Percentiles rank a stretch among this genome's conserved stretches.
These are phyloP conservation scores for Penstemon davidsonii DNA, from an alignment of 257 asterid genomes.

Conservation along the genomic window DNA sequence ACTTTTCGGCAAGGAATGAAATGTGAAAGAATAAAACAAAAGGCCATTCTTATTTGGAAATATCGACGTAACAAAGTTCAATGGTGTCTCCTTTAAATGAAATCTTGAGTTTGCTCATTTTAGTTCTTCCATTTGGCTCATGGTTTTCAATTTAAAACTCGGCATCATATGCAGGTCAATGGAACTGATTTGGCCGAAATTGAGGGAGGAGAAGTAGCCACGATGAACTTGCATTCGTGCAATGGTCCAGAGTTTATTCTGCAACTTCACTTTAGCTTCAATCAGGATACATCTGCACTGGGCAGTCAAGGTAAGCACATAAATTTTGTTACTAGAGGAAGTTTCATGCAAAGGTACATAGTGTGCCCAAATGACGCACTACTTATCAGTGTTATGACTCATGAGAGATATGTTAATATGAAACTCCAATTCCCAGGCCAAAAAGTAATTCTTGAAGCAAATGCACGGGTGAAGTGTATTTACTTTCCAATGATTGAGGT, in stretches of 20 bases:
- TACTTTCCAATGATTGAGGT: constrained; percentile 71
- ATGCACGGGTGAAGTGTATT: constrained; percentile 73
- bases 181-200: constrained; percentile 53
- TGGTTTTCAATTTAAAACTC: background rate
- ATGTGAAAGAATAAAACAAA: background rate
- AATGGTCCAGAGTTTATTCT: constrained; percentile 59
- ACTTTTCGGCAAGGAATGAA: background rate
- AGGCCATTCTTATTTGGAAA: background rate
- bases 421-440: constrained; percentile 36
- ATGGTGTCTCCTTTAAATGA: background rate
- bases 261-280: constrained; percentile 46
- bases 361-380: background rate
- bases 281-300: constrained; percentile 25
- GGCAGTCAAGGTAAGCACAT: constrained; percentile 42
- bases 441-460: constrained; percentile 44
- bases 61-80: background rate
- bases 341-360: background rate
- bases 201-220: constrained; percentile 65
- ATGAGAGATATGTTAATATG: constrained; percentile 16
- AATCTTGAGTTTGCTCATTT: background rate
- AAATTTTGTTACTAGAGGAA: background rate
- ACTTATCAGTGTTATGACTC: constrained; percentile 15
- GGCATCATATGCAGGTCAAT: constrained; percentile 56
- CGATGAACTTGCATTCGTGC: constrained; percentile 58
- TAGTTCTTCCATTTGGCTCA: background rate